These are phyloP conservation scores for Rhizoclosmatium sp. DNA, from an alignment of 192 early-diverging fungal species.

Conservation along the genomic window DNA sequence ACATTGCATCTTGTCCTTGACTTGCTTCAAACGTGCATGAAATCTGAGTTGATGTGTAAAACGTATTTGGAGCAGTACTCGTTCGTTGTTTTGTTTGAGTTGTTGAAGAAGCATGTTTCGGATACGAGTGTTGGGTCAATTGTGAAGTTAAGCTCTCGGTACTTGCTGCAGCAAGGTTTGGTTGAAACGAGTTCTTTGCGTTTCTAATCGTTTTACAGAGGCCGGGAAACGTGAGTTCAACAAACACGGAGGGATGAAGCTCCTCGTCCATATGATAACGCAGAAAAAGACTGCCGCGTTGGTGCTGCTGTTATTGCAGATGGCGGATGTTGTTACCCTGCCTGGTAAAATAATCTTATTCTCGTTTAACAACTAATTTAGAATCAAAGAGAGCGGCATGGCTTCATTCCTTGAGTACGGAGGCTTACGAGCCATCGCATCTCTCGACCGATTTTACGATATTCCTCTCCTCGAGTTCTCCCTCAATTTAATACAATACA, in stretches of 20 bases:
- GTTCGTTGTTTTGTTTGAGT: not conserved
- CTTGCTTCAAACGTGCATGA: not conserved
- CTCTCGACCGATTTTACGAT: not conserved
- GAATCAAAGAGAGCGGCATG: not conserved
- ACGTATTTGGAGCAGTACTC: not conserved
- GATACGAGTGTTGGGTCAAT: not conserved
- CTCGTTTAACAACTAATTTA: not conserved
- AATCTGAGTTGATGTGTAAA: not conserved
- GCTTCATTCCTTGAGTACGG: not conserved
- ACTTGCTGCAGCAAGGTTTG: not conserved
- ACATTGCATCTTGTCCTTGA: not conserved
- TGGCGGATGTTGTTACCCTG: constrained; percentile 1
- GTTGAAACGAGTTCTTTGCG: no score
- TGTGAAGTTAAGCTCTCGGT: not conserved
- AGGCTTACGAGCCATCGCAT: not conserved
- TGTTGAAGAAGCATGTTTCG: not conserved
- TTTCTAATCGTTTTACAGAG: not conserved
- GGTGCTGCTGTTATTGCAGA: not conserved
- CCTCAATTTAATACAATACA: not conserved
- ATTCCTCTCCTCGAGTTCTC: not conserved
- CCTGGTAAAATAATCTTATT: not conserved
- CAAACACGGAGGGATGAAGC: not conserved
- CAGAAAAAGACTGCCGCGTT: not conserved
- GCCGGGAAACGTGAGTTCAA: not conserved
- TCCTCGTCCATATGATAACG: not conserved